These are phyloP conservation scores for Pulveroboletus ravenelii DNA, from an alignment of 768 basidiomycete genomes.

Conservation along the genomic window DNA sequence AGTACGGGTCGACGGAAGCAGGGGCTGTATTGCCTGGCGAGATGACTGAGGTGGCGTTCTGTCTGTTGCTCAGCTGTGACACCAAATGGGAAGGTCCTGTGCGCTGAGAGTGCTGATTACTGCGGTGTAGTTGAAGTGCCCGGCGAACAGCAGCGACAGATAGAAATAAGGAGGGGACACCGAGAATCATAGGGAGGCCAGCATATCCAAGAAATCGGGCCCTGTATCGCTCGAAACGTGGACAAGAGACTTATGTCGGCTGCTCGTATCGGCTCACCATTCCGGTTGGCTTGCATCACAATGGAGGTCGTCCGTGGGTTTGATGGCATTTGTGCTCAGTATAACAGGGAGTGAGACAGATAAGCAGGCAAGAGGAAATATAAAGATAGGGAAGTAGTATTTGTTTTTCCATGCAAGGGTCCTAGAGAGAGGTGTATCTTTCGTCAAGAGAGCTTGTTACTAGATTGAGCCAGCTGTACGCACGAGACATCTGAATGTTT, in stretches of 20 bases:
- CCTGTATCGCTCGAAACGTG: slow-evolving; percentile 35
- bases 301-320: slow-evolving; percentile 47
- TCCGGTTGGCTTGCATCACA: slow-evolving; percentile 57
- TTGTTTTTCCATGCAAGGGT: slow-evolving; percentile 45
- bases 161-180: slow-evolving; percentile 49
- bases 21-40: slow-evolving; percentile 21
- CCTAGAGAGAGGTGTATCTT: slow-evolving; percentile 25
- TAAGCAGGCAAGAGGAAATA: slow-evolving; percentile 46
- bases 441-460: neutral
- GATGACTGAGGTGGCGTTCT: neutral
- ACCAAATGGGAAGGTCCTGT: neutral
- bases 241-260: neutral
- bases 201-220: slow-evolving; percentile 61
- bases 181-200: slow-evolving; percentile 47
- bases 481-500: slow-evolving; percentile 25
- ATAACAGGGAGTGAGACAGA: slow-evolving; percentile 41
- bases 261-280: slow-evolving; percentile 40
- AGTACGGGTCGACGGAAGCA: slow-evolving; percentile 1
- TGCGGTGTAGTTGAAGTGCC: slow-evolving; percentile 20
- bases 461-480: slow-evolving; percentile 2
- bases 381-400: slow-evolving; percentile 41
- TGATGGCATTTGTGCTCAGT: slow-evolving; percentile 40
- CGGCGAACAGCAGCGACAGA: slow-evolving; percentile 28
- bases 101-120: slow-evolving; percentile 8
- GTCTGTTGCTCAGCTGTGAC: neutral